Base-by-base conservation (phyloP, 1,284 basidiomycete species). In the Entoloma clypeatum region DNA sequence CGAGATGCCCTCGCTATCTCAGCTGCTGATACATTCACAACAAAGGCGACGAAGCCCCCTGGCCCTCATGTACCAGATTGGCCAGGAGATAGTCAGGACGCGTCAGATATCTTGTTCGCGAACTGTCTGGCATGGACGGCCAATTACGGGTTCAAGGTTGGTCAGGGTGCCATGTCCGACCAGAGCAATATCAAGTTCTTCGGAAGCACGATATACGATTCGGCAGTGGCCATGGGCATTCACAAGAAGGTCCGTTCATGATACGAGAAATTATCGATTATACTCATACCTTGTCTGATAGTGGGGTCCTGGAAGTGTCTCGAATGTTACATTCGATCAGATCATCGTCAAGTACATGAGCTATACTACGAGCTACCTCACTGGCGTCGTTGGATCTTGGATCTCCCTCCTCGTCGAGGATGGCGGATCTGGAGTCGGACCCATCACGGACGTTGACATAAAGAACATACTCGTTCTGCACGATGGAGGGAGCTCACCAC, bases 111-210 rank as follows among this genome's bases (percentile, higher is more conserved):
- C 26, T 33, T 29, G 1, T 50, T 48, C 29, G 16, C 42, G 21
- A 43, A 51, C 22, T 47, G 43, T 34, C 23, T 45, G 26, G 49
- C 34, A 16, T 49, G 49, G 49, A 49, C 49, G n/a, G 29, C 16
- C 19, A 44, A 45, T 21, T 51, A 49, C 24, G 47, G 51, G 9
- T 51, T 53, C 28, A 49, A 53, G 28, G 44, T 51, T 11, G 47
- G 49, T 11, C 51, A 49, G 17, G 50, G 48, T 18, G 39, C 44
- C 5, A 26, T 43, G 42, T 23, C 39, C 2, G 24, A 47, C 34
- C 48, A 50, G 44, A 21, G 11, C 10, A 48, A 48, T 21, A 45
- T 47, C 36, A 44, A 39, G 26, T 51, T 51, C 31, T 38, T 35
- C 13, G 38, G 43, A 5, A 45, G 44, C 41, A 49, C 44, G 2